Percentiles rank a stretch among this genome's conserved stretches.
Conservation (phyloP, 2,329 filamentous ascomycete genomes). For the Diaporthe sp. region DNA sequence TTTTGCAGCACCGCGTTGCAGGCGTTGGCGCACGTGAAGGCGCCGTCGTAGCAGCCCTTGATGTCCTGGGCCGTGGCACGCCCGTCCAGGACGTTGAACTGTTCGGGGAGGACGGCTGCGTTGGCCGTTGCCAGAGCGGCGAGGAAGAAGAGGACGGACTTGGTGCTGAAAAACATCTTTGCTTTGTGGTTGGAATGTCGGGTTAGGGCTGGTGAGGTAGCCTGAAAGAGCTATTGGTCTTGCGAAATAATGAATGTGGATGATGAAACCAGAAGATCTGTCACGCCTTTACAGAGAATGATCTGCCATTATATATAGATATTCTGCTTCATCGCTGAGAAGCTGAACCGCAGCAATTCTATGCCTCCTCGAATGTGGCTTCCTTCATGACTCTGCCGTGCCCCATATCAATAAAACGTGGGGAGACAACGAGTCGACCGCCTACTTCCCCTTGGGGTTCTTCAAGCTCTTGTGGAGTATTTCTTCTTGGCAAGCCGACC, state of each 20-base stretch:
- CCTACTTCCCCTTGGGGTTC: background rate
- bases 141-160: conserved; percentile 7
- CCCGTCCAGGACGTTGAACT: background rate
- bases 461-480: background rate
- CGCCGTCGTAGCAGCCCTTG: background rate
- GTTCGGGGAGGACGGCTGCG: background rate
- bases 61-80: conserved; percentile 12
- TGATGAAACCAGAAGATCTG: conserved; percentile 1
- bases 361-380: conserved; percentile 2
- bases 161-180: conserved; percentile 14
- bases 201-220: background rate
- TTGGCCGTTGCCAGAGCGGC: conserved; percentile 17
- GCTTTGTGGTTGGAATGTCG: background rate
- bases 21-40: conserved; percentile 1
- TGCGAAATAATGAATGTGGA: background rate
- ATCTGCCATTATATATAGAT: background rate
- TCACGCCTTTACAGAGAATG: background rate
- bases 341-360: background rate
- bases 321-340: background rate
- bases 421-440: conserved; percentile 16
- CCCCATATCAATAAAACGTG: conserved; percentile 4
- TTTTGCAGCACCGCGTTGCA: background rate
- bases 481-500: background rate
- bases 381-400: conserved; percentile 8
- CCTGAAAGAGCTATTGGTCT: background rate